Percentiles rank a stretch among this genome's conserved stretches.
These are phyloP conservation scores for Phyllosticta paracitricarpa DNA, from an alignment of 2,329 filamentous ascomycete genomes.

Conservation along the genomic window DNA sequence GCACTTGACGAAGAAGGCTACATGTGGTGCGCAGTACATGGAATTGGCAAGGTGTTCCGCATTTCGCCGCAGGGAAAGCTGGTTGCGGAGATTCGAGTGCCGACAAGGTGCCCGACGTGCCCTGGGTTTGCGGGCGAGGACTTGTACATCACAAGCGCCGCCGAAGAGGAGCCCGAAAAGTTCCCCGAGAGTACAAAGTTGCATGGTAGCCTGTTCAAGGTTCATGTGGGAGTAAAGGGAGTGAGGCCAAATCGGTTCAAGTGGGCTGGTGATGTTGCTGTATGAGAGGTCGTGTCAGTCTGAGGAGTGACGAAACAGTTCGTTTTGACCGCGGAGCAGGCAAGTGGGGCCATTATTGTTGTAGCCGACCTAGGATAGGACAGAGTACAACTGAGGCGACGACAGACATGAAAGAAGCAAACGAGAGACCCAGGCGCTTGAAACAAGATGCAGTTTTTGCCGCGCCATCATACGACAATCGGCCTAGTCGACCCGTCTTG, in stretches of 20 bases:
- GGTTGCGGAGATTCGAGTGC: slow-evolving; percentile 63
- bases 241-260: slow-evolving; percentile 24
- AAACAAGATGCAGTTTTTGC: background rate
- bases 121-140: slow-evolving; percentile 64
- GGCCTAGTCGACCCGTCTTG: background rate
- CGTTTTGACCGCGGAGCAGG: background rate
- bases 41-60: slow-evolving; percentile 63
- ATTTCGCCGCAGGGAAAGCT: slow-evolving; percentile 61
- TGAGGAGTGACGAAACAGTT: background rate
- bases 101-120: slow-evolving; percentile 73
- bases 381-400: slow-evolving; percentile 1
- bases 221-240: slow-evolving; percentile 64
- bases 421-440: background rate
- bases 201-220: slow-evolving; percentile 63
- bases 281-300: background rate
- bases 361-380: slow-evolving; percentile 1
- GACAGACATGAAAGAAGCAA: background rate
- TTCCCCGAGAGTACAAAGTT: slow-evolving; percentile 52
- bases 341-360: background rate
- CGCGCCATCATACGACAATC: background rate
- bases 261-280: slow-evolving; percentile 13
- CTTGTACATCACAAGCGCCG: slow-evolving; percentile 72
- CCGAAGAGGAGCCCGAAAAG: slow-evolving; percentile 54
- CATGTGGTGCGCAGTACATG: slow-evolving; percentile 83
- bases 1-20: slow-evolving; percentile 75